Base-by-base conservation (phyloP, 768 basidiomycete species). In the Tulasnella sp. region DNA sequence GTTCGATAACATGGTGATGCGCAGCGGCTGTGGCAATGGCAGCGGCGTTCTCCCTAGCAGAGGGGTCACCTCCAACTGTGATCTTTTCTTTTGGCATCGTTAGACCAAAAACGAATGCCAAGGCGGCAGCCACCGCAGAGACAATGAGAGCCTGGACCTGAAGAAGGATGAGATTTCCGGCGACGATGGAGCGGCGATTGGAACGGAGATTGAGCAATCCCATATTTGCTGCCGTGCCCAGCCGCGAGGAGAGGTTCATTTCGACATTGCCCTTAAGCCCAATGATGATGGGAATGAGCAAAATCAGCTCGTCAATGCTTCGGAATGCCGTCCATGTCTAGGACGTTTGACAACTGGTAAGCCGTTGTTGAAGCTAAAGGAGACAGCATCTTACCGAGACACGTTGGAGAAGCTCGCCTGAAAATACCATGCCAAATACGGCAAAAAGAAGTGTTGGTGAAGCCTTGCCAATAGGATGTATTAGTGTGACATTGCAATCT, bases 241-340 rank as follows among this genome's bases (percentile, higher is more conserved):
- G 78, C 13, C 95, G 81, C 0, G 96, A 92, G 3, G 93, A 94
- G 5, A 99, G 83, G 64, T 96, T 97, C 95, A 98, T 98, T 72
- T 98, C 96, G 38, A 98, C 80, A 68, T 99, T 91, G n/a, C 95
- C 96, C 67, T 96, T 97, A 59, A 99, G 80, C 66, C 98, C 98
- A 64, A 91, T 79, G 19, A 98, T 76, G 62, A 94, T 92, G 10
- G 95, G 94, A 3, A 97, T 84, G 55, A 98, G 89, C 77, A 98
- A 91, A 65, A 98, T 92, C 58, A 98, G 83, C 69, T 98, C 93
- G 75, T 97, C 86, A 50, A 97, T 83, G 43, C 86, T 79, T 50
- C 77, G 77, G 81, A 99, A 93, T 30, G 94, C 92, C 63, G 75
- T 77, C 93, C 93, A 98, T 58, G 76, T 82, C 89, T 94, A 61